phyloP scores from a whole-genome alignment of 202 grass and related monocot species.

The Schoenoplectus tabernaemontani region DNA sequence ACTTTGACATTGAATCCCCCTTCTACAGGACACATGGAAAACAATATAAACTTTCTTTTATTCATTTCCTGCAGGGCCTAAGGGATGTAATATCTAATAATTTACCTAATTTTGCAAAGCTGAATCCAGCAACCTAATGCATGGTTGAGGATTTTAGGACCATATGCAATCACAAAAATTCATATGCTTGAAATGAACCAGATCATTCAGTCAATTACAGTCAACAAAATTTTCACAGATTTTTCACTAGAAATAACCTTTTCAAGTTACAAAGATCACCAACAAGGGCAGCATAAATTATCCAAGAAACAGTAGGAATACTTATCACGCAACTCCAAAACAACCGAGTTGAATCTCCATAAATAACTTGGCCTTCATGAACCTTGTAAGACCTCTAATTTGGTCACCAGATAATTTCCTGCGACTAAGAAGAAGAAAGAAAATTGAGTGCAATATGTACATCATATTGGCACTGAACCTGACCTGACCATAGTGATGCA shows the following conservation, averaged over 20 bases:
- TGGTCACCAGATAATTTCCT: constrained; percentile 2
- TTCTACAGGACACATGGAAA: too few species aligned
- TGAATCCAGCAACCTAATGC: too few species aligned
- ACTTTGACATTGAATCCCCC: too few species aligned
- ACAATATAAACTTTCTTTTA: neutral
- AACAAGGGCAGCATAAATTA: constrained; percentile 11
- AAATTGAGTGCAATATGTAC: neutral
- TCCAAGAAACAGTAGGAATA: neutral
- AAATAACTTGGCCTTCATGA: neutral
- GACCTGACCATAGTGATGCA: neutral
- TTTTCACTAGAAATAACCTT: neutral
- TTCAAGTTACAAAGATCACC: constrained; percentile 1
- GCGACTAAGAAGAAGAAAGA: neutral
- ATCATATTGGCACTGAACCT: neutral
- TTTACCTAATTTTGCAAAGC: neutral
- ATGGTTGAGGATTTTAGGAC: neutral
- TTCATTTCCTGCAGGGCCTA: neutral
- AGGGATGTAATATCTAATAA: neutral
- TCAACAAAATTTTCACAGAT: too few species aligned
- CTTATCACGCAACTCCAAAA: neutral
- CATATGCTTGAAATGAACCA: neutral
- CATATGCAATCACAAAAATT: neutral
- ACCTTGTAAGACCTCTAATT: neutral
- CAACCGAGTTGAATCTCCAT: neutral
- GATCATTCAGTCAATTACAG: neutral